Percentiles rank a stretch among this genome's conserved stretches.
phyloP scores from a whole-genome alignment of 345 rosid species.

The Populus simonii region DNA sequence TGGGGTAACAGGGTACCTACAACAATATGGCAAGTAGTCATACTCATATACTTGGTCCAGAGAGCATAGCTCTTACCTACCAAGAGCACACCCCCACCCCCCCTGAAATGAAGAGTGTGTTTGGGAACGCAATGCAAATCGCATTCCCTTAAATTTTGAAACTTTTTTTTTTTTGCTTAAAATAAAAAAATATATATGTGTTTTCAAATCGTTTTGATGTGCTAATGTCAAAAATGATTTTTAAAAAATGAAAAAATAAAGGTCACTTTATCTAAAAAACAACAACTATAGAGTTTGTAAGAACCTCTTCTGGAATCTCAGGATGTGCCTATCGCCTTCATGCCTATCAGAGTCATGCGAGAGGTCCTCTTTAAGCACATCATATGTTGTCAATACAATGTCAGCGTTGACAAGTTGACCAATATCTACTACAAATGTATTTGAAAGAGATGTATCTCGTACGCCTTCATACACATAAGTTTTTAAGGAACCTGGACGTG shows the following conservation, averaged over 20 bases:
- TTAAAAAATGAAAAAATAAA: not conserved
- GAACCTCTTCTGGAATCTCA: conserved; percentile 94
- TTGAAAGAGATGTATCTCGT: conserved; percentile 58
- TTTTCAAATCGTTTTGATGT: no score
- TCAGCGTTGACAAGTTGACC: conserved; percentile 67
- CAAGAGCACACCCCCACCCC: not conserved
- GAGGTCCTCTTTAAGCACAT: conserved; percentile 93
- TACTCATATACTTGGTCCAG: conserved; percentile 3
- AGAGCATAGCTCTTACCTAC: not conserved
- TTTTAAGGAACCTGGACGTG: conserved; percentile 73
- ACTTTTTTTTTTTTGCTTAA: no score
- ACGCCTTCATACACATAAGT: conserved; percentile 81
- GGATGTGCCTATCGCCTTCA: conserved; percentile 80
- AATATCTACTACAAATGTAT: conserved; percentile 47
- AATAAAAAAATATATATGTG: no score
- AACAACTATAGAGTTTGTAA: conserved; percentile 21
- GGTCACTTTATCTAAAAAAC: not conserved
- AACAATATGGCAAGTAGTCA: conserved; percentile 23
- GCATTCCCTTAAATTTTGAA: no score
- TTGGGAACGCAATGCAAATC: no score
- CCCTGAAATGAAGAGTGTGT: not conserved
- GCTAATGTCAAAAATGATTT: no score
- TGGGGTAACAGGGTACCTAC: conserved; percentile 92
- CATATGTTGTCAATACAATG: conserved; percentile 85
- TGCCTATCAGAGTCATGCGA: conserved; percentile 92